phyloP scores from a whole-genome alignment of 805 yeast species.

The Suhomyces canberraensis region DNA sequence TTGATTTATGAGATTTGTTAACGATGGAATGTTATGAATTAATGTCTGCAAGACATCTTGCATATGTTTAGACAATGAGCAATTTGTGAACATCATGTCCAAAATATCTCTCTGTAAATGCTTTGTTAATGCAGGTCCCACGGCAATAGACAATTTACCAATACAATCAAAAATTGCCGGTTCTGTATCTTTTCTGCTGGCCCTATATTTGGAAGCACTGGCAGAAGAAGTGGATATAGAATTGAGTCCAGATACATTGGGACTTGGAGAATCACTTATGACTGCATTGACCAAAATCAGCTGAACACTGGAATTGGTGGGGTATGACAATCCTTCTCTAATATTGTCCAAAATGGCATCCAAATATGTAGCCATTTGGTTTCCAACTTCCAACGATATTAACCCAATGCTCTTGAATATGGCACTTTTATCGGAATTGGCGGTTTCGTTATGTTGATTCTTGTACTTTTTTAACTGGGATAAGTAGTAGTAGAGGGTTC shows the following conservation, averaged over 20 bases:
- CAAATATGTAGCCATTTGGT: conserved; percentile 81
- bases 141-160: conserved; percentile 80
- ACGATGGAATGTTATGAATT: conserved; percentile 72
- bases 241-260: conserved; percentile 17
- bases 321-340: conserved; percentile 64
- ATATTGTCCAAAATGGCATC: conserved; percentile 84
- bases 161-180: conserved; percentile 86
- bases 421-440: conserved; percentile 61
- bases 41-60: conserved; percentile 69
- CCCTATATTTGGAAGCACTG: conserved; percentile 50
- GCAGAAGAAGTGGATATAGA: conserved; percentile 26
- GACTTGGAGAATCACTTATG: conserved; percentile 18
- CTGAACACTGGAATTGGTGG: conserved; percentile 35
- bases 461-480: conserved; percentile 71
- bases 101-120: conserved; percentile 79
- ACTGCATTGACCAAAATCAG: conserved; percentile 41
- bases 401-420: conserved; percentile 82
- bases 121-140: conserved; percentile 91
- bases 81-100: conserved; percentile 67
- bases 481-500: conserved; percentile 72
- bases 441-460: conserved; percentile 34
- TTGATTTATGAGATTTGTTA: conserved; percentile 69
- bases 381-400: conserved; percentile 74
- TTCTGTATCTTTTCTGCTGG: conserved; percentile 66
- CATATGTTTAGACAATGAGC: conserved; percentile 82